Evolutionary conservation across 768 basidiomycete species (phyloP).

Genomic region (Lactarius hengduanensis): DNA sequence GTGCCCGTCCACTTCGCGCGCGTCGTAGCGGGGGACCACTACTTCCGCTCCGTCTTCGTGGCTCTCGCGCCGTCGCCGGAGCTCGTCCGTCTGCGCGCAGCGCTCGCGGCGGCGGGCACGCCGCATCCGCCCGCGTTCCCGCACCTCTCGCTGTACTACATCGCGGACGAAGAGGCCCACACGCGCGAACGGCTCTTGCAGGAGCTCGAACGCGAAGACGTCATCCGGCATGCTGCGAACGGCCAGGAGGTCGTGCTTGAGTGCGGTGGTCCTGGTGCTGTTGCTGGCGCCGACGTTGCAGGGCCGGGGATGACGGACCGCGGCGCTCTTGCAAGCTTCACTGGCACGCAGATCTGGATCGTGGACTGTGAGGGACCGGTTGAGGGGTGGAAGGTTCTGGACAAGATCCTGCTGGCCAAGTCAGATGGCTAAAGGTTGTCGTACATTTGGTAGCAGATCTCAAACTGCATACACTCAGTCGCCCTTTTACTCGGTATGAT

Average conservation of each 20-base stretch:
- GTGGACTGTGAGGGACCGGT: conserved; percentile 60
- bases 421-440: background rate
- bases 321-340: conserved; percentile 39
- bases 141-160: conserved; percentile 74
- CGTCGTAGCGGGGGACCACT: conserved; percentile 58
- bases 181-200: conserved; percentile 52
- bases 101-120: conserved; percentile 41
- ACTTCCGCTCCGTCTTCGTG: conserved; percentile 70
- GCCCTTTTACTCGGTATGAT: background rate
- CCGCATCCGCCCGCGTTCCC: conserved; percentile 59
- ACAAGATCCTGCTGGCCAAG: conserved; percentile 35
- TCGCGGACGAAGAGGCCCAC: conserved; percentile 60
- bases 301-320: conserved; percentile 3
- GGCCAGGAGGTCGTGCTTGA: conserved; percentile 36
- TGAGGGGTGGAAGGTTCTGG: conserved; percentile 53
- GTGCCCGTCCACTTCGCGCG: conserved; percentile 50
- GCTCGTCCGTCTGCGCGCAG: conserved; percentile 49
- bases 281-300: conserved; percentile 21
- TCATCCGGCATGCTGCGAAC: conserved; percentile 33
- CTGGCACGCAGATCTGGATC: conserved; percentile 55
- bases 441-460: background rate
- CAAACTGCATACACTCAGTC: background rate
- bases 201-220: conserved; percentile 41
- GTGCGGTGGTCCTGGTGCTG: conserved; percentile 32
- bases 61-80: conserved; percentile 46